Percentiles rank a stretch among this genome's conserved stretches.
phyloP scores from a whole-genome alignment of 2,329 filamentous ascomycete species.

The Clarireedia paspali region DNA sequence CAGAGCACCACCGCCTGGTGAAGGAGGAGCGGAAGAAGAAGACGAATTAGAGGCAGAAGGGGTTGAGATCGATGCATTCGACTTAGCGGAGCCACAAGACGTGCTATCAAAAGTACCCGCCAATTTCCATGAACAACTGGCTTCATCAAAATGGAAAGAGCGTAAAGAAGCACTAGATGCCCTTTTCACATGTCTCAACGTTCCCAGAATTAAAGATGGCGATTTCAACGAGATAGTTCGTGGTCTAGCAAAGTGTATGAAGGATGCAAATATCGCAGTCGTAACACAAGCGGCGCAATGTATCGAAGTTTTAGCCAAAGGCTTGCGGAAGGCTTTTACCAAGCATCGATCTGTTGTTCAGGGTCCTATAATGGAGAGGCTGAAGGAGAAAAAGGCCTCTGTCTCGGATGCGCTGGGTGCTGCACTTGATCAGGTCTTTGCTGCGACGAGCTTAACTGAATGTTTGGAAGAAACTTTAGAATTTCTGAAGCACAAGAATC shows the following conservation, averaged over 20 bases:
- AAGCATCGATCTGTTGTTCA: slow-evolving; percentile 78
- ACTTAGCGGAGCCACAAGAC: slow-evolving; percentile 81
- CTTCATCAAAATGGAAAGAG: slow-evolving; percentile 96
- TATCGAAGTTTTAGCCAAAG: slow-evolving; percentile 81
- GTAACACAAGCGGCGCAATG: slow-evolving; percentile 91
- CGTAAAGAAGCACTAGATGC: slow-evolving; percentile 89
- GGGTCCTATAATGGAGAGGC: slow-evolving; percentile 83
- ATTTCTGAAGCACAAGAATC: slow-evolving; percentile 88
- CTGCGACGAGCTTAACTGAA: slow-evolving; percentile 65
- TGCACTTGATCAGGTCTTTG: slow-evolving; percentile 66
- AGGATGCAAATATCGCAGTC: slow-evolving; percentile 94
- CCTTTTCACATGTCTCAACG: slow-evolving; percentile 67
- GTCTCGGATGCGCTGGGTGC: slow-evolving; percentile 83
- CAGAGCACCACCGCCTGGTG: slow-evolving; percentile 53
- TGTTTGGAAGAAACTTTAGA: slow-evolving; percentile 86
- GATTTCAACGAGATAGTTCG: slow-evolving; percentile 80
- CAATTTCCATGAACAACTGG: slow-evolving; percentile 75
- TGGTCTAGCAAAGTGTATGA: slow-evolving; percentile 91
- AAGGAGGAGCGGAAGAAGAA: slow-evolving; percentile 50
- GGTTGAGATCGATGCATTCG: slow-evolving; percentile 71
- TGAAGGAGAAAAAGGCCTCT: slow-evolving; percentile 93
- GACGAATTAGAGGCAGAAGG: slow-evolving; percentile 48
- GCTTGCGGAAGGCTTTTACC: slow-evolving; percentile 66
- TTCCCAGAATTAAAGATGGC: slow-evolving; percentile 85
- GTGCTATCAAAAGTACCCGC: slow-evolving; percentile 73